A percentile compares a stretch with the other conserved stretches of the same genome.
phyloP scores from a whole-genome alignment of 148 eudicot genomes.

The Cornus controversa region DNA sequence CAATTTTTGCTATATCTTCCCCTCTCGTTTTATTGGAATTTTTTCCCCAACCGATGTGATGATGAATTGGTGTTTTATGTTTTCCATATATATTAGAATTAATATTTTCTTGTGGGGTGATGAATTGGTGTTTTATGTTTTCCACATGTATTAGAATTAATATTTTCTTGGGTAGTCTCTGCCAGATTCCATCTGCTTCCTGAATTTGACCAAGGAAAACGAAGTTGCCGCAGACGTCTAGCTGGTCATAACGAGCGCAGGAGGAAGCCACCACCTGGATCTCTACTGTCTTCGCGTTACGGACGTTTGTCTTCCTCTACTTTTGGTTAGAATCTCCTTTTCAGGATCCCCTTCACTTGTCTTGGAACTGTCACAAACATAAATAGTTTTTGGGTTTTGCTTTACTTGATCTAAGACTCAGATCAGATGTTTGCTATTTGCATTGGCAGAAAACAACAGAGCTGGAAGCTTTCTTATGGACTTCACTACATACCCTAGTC shows the following conservation, averaged over 20 bases:
- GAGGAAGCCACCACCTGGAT: constrained; percentile 84
- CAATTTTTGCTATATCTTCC: not conserved
- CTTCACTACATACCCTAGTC: constrained; percentile 54
- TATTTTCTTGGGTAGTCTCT: constrained; percentile 10
- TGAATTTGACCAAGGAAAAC: constrained; percentile 89
- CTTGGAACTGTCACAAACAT: not conserved
- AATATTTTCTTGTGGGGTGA: not conserved
- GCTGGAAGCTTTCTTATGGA: constrained; percentile 69
- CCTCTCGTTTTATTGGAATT: not conserved
- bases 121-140: not conserved
- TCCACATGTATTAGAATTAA: not conserved
- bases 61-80: not conserved
- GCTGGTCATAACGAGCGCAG: constrained; percentile 97
- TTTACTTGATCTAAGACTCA: constrained; percentile 3
- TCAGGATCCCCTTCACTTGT: not conserved
- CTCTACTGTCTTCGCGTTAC: constrained; percentile 62
- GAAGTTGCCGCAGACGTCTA: constrained; percentile 91
- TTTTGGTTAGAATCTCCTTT: constrained; percentile 37
- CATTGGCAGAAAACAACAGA: constrained; percentile 48
- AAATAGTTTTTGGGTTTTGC: not conserved
- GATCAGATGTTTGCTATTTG: not conserved
- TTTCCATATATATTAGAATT: not conserved
- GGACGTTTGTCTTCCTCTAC: constrained; percentile 60
- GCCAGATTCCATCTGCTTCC: constrained; percentile 81
- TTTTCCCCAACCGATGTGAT: not conserved